Conservation (phyloP, 2,329 filamentous ascomycete species). For the Alternaria brassicicola region DNA sequence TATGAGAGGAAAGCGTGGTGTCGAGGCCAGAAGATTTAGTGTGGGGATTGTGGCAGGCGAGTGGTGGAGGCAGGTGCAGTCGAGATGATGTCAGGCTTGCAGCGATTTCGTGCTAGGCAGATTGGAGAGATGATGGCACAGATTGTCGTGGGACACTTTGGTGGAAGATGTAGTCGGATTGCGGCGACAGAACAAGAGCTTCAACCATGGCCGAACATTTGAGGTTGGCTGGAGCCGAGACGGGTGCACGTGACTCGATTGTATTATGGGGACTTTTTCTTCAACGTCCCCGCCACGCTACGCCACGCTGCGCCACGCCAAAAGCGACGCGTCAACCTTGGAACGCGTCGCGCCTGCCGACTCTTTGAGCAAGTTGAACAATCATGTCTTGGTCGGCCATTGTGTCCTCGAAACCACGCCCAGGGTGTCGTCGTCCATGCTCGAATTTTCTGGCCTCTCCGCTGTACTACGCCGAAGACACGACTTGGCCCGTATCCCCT, state of each 20-base stretch:
- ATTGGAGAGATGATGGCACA: conserved; percentile 19
- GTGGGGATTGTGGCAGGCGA: conserved; percentile 32
- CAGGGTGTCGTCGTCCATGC: not conserved
- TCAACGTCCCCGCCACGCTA: too few species aligned
- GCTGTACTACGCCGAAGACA: not conserved
- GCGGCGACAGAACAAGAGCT: conserved; percentile 26
- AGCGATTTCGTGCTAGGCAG: conserved; percentile 21
- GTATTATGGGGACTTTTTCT: conserved; percentile 9
- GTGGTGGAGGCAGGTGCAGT: conserved; percentile 32
- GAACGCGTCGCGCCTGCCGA: conserved; percentile 12
- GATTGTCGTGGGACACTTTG: conserved; percentile 13
- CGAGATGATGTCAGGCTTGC: conserved; percentile 27
- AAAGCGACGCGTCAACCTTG: conserved; percentile 9
- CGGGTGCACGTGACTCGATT: conserved; percentile 13
- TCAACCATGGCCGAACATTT: conserved; percentile 19
- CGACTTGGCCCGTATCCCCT: not conserved
- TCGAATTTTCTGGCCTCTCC: not conserved
- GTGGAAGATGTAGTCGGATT: conserved; percentile 21
- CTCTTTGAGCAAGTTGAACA: not conserved
- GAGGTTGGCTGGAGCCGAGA: conserved; percentile 25
- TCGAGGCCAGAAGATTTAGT: conserved; percentile 34
- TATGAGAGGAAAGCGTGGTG: conserved; percentile 28
- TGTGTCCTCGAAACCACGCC: not conserved
- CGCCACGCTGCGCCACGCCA: conserved; percentile 9
- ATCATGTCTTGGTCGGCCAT: not conserved